Evolutionary conservation across 2,329 filamentous ascomycete species (phyloP).

Genomic region (Aplosporella prunicola): DNA sequence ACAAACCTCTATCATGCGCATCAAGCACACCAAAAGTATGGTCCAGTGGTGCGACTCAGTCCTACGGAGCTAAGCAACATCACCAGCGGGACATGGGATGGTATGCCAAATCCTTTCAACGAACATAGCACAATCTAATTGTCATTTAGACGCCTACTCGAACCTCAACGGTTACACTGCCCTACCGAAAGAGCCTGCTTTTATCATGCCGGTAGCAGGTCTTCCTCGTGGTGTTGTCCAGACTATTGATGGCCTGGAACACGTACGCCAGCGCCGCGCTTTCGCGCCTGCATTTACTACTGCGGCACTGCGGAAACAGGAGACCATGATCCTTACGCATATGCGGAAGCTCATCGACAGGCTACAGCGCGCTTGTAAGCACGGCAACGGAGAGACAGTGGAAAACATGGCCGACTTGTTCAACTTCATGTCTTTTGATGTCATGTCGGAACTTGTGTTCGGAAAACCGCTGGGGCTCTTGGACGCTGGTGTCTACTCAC

Average conservation of each 20-base stretch:
- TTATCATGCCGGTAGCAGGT: slow-evolving; percentile 20
- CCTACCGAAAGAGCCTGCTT: slow-evolving; percentile 22
- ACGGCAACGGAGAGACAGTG: slow-evolving; percentile 17
- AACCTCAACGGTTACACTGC: slow-evolving; percentile 17
- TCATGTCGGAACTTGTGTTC: slow-evolving; percentile 19
- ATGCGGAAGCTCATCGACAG: slow-evolving; percentile 30
- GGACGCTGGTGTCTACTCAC: slow-evolving; percentile 18
- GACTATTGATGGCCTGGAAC: slow-evolving; percentile 31
- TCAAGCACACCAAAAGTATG: slow-evolving; percentile 28
- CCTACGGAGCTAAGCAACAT: slow-evolving; percentile 33
- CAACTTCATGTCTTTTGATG: not conserved
- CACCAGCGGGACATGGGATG: slow-evolving; percentile 26
- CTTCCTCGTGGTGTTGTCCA: slow-evolving; percentile 27
- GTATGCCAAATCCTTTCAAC: not conserved
- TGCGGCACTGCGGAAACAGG: slow-evolving; percentile 21
- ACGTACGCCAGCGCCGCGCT: slow-evolving; percentile 29
- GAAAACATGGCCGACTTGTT: slow-evolving; percentile 23
- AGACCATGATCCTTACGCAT: slow-evolving; percentile 21
- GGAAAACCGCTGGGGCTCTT: slow-evolving; percentile 23
- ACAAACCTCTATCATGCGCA: not conserved
- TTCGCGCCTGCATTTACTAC: slow-evolving; percentile 26
- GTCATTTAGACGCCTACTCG: slow-evolving; percentile 21
- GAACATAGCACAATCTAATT: not conserved
- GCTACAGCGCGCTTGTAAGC: slow-evolving; percentile 8
- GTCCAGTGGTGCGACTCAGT: slow-evolving; percentile 32